Conservation (phyloP, 768 basidiomycete genomes). For the Kwoniella botswanensis region DNA sequence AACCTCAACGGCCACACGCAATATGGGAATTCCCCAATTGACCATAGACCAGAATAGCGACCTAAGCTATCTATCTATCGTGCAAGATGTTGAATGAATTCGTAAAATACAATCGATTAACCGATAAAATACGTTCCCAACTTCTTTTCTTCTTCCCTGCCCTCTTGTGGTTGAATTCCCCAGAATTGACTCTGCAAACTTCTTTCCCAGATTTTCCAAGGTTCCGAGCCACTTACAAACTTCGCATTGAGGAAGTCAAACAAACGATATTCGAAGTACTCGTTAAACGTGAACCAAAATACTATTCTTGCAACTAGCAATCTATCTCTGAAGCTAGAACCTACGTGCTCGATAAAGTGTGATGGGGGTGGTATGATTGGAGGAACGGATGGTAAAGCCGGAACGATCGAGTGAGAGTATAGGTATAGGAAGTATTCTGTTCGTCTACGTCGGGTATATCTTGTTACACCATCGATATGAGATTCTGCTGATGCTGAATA, state of each 20-base stretch:
- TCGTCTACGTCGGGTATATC: constrained; percentile 53
- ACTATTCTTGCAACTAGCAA: constrained; percentile 15
- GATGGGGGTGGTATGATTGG: constrained; percentile 7
- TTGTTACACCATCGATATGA: constrained; percentile 26
- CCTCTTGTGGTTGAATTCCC: background rate
- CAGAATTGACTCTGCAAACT: constrained; percentile 15
- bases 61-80: no score
- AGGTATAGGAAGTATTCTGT: constrained; percentile 56
- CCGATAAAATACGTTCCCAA: background rate
- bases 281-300: constrained; percentile 34
- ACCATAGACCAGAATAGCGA: no score
- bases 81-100: no score
- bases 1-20: no score
- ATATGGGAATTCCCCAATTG: no score
- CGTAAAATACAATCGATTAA: no score
- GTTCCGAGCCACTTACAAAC: constrained; percentile 63
- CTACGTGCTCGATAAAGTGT: constrained; percentile 15
- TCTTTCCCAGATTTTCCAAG: constrained; percentile 46
- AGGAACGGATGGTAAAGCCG: constrained; percentile 15
- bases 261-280: constrained; percentile 28
- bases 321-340: background rate
- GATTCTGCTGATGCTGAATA: background rate
- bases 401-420: constrained; percentile 50
- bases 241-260: constrained; percentile 59
- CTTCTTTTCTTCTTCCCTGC: background rate